Base-by-base conservation (phyloP, 2,329 filamentous ascomycete species). In the Biscogniauxia marginata region DNA sequence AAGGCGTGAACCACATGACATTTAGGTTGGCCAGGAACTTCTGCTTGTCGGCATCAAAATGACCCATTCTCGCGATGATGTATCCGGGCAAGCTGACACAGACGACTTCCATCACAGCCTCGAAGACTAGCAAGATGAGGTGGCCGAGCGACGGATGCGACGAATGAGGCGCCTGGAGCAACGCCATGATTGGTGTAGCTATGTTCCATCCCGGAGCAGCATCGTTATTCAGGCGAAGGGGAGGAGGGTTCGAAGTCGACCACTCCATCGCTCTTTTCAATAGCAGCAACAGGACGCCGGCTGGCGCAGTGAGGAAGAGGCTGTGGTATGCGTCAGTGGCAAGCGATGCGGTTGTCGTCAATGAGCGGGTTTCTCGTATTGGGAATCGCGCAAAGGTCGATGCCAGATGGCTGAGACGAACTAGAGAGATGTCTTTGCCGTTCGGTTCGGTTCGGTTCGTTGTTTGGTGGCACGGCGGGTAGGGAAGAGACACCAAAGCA, bases 11-110 rank as follows among this genome's bases (percentile, higher is more conserved):
- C 45, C 99, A 82, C 77, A 90, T 90, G 57, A 97, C 92, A 73
- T 99, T 99, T 65, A 99, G 81, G 70, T 99, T 97, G 53, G 95
- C 93, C 50, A 97, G 81, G 70, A 99, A 96, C 75, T 97, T 98
- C 74, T 99, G 95, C 72, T 93, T 90, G 51, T 96, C 92, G 61
- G 91, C 91, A 74, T 96, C 91, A 74, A 99, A 98, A 77, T 96
- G 90, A 71, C 95, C 95, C 66, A 91, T 82, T 43, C 89, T 82
- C 11, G 95, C 95, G 53, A 97, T 86, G 61, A 99, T 88, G 75
- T 97, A 99, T 23, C 95, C 95, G 0, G 95, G 95, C 64, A 97
- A 76, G 73, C 90, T 93, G 72, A 99, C 93, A 71, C 93, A 98
- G 50, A 99, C 68, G 5, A 70, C 68, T 49, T 68, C 67, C 25